Base-by-base conservation (phyloP, 148 eudicot species). In the Diospyros kaki region DNA sequence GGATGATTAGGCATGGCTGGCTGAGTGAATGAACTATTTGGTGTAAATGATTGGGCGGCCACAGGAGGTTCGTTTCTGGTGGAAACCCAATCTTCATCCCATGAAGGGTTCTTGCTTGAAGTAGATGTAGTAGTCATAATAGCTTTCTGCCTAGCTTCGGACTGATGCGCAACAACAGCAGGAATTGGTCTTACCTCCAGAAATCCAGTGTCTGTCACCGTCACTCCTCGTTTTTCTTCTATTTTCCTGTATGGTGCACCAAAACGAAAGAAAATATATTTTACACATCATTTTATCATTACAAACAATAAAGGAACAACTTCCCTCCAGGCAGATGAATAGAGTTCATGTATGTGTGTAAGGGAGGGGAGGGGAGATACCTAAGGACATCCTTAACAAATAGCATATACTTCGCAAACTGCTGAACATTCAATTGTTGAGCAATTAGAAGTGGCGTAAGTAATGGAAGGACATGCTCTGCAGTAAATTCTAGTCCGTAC, bases 401-500 rank as follows among this genome's bases (percentile, higher is more conserved):
- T 59, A 80, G 88, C 99, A 95, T 95, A 83, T 85, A 95, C 73
- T 95, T 95, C 28, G 94, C 99, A 81, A 95, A 95, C 81, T 95
- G 99, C 84, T 95, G 99, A 76, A 91, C 90, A 73, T 95, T 95
- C 79, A 95, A 80, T 75, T 95, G 97, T 74, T 95, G 97, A 73
- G 92, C 88, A 66, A 83, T 79, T 64, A 95, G 86, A 76, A 95
- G 97, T 13, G 99, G 97, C 44, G 83, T 72, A 38, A 95, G 84
- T 17, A 95, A 79, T 17, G 97, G 97, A 77, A 95, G 96, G 58
- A 95, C 93, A 82, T 90, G 92, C 79, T 90, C 96, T 15, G 89
- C 93, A 3, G 84, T 90, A 89, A 90, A 95, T 75, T 95, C 99
- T 72, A 90, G 66, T 66, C 99, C 99, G 81, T 79, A 87, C 99